phyloP scores from a whole-genome alignment of 2,329 filamentous ascomycete species.

The Aspergillus niger region DNA sequence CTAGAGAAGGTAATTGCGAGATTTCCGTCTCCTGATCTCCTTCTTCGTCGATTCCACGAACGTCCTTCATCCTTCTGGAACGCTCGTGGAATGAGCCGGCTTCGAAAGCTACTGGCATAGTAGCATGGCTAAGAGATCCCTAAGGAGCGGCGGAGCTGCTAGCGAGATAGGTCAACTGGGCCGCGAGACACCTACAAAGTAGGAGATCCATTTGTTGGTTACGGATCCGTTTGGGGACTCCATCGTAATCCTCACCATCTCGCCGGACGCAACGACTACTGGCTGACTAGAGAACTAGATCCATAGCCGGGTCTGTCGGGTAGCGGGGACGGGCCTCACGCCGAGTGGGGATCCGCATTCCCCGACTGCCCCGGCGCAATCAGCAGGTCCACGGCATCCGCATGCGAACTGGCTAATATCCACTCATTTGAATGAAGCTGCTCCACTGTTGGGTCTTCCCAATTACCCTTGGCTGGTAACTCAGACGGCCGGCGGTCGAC shows the following conservation, averaged over 20 bases:
- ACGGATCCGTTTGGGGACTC: constrained; percentile 1
- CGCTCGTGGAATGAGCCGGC: constrained; percentile 17
- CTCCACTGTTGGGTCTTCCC: constrained; percentile 5
- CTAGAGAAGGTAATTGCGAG: background rate
- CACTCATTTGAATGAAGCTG: constrained; percentile 1
- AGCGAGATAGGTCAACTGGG: background rate
- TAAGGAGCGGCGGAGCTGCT: constrained; percentile 3
- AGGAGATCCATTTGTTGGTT: background rate
- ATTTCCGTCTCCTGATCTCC: constrained; percentile 14
- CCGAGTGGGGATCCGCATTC: constrained; percentile 30
- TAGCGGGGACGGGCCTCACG: constrained; percentile 24
- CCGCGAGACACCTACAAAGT: background rate
- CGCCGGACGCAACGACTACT: constrained; percentile 1
- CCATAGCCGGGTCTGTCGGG: constrained; percentile 17
- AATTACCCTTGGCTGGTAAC: background rate
- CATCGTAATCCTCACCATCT: background rate
- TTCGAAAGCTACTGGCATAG: constrained; percentile 11
- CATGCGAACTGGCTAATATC: background rate
- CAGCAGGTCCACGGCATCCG: constrained; percentile 17
- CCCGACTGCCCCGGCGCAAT: constrained; percentile 23
- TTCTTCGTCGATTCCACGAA: constrained; percentile 12
- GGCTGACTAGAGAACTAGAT: constrained; percentile 5
- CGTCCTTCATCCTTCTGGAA: constrained; percentile 28
- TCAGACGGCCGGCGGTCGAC: constrained; percentile 11
- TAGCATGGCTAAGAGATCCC: constrained; percentile 1